Evolutionary conservation across 2,329 filamentous ascomycete species (phyloP), one percentile per base, ranked within the genome.

Genomic region (Fusarium multiceps): DNA sequence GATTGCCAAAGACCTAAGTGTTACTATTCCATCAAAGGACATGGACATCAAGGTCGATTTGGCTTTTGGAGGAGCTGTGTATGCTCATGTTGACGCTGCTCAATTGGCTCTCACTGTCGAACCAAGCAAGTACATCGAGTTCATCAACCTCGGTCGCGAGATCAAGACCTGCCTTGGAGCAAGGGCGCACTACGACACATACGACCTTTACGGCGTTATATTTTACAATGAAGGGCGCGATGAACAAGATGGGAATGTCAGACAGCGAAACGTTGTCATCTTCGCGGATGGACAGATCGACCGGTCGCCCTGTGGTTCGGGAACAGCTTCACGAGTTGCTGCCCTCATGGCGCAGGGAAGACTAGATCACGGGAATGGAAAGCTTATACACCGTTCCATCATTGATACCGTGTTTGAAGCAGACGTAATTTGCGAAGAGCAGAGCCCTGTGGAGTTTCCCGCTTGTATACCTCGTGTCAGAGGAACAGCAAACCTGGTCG

Each of bases 241-340:
- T 6, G 56, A n/a, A 7, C 16, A 16, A 2, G 13, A 23, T 3
- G 55, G 7, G 5, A 30, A 59, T 0, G 18, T 62, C 3, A 32
- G 23, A 4, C 73, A 76, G 18, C 58, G 56, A 6, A 76, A 75
- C 11, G 68, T 76, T 7, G 72, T 70, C 1, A 50, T 76, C 16
- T 76, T 76, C 51, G 74, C 74, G 2, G 73, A 76, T 27, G 74
- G 74, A 0, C 73, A 76, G 12, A 71, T 76, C 6, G 74, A 76
- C 21, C 73, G 72, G 5, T 75, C 74, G 2, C 74, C 74, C 0
- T 76, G 73, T 28, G 74, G 74, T 9, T 76, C 74, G 6, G 74
- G 74, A 7, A 73, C 74, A 21, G 62, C 61, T 32, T 63, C 74
- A 11, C 55, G 74, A 23, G 37, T 73, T 4, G 72, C 74, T 2